These are phyloP conservation scores for Apiosordaria backusii DNA, from an alignment of 495 filamentous ascomycete genomes.

Conservation along the genomic window DNA sequence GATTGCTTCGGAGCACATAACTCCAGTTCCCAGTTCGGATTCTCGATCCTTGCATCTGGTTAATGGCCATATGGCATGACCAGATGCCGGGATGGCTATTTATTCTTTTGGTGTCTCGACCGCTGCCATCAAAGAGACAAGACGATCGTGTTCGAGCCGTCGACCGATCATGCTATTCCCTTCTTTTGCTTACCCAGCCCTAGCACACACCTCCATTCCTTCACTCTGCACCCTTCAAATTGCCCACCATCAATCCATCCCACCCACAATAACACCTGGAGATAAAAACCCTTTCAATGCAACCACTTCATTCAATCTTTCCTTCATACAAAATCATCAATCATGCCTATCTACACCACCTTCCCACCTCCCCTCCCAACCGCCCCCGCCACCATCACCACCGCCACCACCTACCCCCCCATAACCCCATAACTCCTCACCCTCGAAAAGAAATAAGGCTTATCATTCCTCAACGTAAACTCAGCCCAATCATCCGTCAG, in stretches of 20 bases:
- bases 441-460: constrained; percentile 81
- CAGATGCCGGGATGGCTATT: no score
- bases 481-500: constrained; percentile 87
- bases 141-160: not conserved
- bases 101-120: no score
- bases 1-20: no score
- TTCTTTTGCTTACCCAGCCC: not conserved
- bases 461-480: constrained; percentile 79
- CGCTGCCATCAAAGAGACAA: no score
- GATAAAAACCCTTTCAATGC: not conserved
- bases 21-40: no score
- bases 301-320: not conserved
- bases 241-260: no score
- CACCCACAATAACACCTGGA: no score
- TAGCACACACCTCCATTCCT: not conserved
- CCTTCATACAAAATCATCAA: not conserved
- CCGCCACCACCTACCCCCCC: constrained; percentile 34
- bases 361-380: not conserved
- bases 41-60: no score
- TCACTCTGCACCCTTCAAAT: not conserved
- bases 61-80: no score
- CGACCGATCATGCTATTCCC: not conserved
- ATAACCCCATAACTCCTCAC: constrained; percentile 65
- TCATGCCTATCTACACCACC: not conserved
- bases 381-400: no score